Conservation (phyloP, 2,329 filamentous ascomycete genomes). For the Nakataea oryzae region DNA sequence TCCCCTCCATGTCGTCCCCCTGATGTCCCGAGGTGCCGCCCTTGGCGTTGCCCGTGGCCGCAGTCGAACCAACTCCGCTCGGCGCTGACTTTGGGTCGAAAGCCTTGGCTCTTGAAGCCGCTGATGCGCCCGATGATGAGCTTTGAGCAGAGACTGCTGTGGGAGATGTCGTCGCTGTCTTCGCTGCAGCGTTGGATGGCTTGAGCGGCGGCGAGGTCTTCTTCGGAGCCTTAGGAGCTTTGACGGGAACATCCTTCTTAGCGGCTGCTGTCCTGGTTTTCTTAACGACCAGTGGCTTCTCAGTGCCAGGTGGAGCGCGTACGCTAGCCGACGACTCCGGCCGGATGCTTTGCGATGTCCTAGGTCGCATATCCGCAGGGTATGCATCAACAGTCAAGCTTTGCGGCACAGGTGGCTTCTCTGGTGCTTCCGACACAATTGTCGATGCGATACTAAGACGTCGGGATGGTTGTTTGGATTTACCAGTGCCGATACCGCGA, state of each 20-base stretch:
- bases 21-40: no score
- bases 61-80: conserved; percentile 2
- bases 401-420: conserved; percentile 9
- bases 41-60: conserved; percentile 9
- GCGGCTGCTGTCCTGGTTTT: conserved; percentile 43
- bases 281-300: conserved; percentile 37
- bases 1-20: conserved; percentile 41
- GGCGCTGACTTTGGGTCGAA: neutral
- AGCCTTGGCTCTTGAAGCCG: neutral
- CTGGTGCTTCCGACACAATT: conserved; percentile 17
- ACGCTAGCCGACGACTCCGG: conserved; percentile 30
- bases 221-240: conserved; percentile 21
- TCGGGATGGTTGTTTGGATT: conserved; percentile 25
- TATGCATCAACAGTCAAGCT: conserved; percentile 3
- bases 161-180: conserved; percentile 7
- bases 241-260: conserved; percentile 27
- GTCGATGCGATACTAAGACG: conserved; percentile 39
- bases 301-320: conserved; percentile 19
- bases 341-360: conserved; percentile 28
- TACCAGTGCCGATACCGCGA: conserved; percentile 13
- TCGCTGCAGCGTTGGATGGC: conserved; percentile 1
- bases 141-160: conserved; percentile 5
- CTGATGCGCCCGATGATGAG: conserved; percentile 5
- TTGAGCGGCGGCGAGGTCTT: conserved; percentile 18
- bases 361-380: conserved; percentile 20